Conservation (phyloP, 2,329 filamentous ascomycete species). For the Cordyceps cicadae region DNA sequence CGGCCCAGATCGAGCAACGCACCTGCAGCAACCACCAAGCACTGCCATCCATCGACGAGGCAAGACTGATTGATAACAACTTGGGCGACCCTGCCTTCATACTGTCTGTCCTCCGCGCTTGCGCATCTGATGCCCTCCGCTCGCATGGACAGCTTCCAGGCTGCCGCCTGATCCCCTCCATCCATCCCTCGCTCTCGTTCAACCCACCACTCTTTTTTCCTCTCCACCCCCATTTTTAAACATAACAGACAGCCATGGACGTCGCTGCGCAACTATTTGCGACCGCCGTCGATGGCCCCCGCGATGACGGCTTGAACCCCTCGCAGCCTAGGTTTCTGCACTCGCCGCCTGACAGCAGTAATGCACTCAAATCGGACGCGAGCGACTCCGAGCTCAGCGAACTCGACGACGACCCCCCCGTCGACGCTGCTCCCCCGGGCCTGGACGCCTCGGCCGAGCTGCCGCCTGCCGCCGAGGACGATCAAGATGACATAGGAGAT, state of each 20-base stretch:
- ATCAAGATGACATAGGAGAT: slow-evolving; percentile 63
- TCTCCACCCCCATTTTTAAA: neutral
- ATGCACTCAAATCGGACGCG: slow-evolving; percentile 48
- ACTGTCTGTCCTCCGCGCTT: neutral
- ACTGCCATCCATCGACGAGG: neutral
- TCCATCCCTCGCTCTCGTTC: slow-evolving; percentile 1
- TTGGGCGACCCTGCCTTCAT: neutral
- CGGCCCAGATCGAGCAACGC: slow-evolving; percentile 10
- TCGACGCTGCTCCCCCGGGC: slow-evolving; percentile 19
- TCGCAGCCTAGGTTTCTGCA: slow-evolving; percentile 40
- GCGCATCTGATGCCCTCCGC: slow-evolving; percentile 6
- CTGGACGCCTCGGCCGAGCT: slow-evolving; percentile 15
- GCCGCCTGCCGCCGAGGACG: slow-evolving; percentile 20
- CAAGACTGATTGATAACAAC: slow-evolving; percentile 5
- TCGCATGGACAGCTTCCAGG: slow-evolving; percentile 27
- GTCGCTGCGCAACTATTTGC: slow-evolving; percentile 7
- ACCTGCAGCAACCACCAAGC: slow-evolving; percentile 9
- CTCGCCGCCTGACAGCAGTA: slow-evolving; percentile 58
- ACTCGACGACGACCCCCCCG: slow-evolving; percentile 46
- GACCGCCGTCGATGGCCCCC: slow-evolving; percentile 19
- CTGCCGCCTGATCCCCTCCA: slow-evolving; percentile 25
- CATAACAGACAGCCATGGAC: neutral
- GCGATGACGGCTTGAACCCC: slow-evolving; percentile 26
- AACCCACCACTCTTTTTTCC: slow-evolving; percentile 8
- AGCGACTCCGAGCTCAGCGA: slow-evolving; percentile 61